Conservation (phyloP, 768 basidiomycete species). For the Udeniomyces megalosporus region DNA sequence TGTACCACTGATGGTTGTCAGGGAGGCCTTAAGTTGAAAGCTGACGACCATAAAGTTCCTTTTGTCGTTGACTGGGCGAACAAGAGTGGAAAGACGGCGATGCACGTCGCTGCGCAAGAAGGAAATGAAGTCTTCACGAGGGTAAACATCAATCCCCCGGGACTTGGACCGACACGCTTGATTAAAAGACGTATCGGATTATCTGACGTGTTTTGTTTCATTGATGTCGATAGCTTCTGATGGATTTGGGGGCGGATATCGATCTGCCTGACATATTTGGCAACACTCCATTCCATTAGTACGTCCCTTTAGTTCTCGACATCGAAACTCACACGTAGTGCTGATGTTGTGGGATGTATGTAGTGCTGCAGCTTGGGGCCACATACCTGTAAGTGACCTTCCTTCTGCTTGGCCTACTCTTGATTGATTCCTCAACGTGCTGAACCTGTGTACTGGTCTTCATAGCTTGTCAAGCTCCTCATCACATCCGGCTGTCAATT, state of each 20-base stretch:
- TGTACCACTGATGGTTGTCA: neutral
- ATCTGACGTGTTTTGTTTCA: too few relatives aligned
- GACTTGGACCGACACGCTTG: too few relatives aligned
- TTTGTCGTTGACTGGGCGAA: conserved; percentile 88
- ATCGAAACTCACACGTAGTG: conserved; percentile 12
- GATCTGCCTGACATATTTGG: conserved; percentile 82
- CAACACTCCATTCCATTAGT: conserved; percentile 88
- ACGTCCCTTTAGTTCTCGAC: conserved; percentile 27
- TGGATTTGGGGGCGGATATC: conserved; percentile 75
- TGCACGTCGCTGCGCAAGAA: conserved; percentile 72
- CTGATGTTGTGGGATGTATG: neutral
- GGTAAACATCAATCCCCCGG: conserved; percentile 36
- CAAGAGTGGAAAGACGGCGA: conserved; percentile 68
- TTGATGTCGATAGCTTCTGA: conserved; percentile 51
- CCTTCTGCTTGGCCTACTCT: too few relatives aligned
- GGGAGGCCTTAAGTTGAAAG: too few relatives aligned
- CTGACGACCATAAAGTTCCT: conserved; percentile 31
- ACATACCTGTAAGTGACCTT: too few relatives aligned
- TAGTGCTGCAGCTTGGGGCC: conserved; percentile 29
- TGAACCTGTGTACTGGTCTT: neutral
- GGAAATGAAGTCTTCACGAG: conserved; percentile 80
- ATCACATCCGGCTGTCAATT: conserved; percentile 80
- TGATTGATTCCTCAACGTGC: too few relatives aligned
- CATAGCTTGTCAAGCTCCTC: conserved; percentile 53
- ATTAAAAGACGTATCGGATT: too few relatives aligned